A percentile compares a stretch with the other conserved stretches of the same genome.
Conservation (phyloP, 2,329 filamentous ascomycete genomes). For the Trichoderma harzianum region DNA sequence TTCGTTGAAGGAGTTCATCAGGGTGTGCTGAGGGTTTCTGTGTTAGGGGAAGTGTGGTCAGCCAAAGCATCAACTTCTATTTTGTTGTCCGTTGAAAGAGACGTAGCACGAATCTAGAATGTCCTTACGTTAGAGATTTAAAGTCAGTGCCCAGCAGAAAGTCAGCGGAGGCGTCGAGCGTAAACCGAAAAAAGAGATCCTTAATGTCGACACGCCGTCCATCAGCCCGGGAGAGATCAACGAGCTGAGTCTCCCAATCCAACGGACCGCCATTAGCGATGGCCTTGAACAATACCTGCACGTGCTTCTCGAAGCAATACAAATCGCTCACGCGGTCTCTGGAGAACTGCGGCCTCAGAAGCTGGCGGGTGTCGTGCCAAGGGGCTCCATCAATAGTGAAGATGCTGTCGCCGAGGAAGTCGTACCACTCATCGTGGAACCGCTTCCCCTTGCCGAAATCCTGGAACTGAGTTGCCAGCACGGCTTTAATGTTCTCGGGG, state of each 20-base stretch:
- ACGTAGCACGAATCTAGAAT: neutral
- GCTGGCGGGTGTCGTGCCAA: slow-evolving; percentile 78
- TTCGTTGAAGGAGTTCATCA: slow-evolving; percentile 75
- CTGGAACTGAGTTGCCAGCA: slow-evolving; percentile 77
- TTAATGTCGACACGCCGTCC: slow-evolving; percentile 64
- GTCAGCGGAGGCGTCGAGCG: slow-evolving; percentile 80
- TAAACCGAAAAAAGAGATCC: slow-evolving; percentile 79
- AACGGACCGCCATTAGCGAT: slow-evolving; percentile 58
- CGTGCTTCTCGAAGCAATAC: slow-evolving; percentile 75
- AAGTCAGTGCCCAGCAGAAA: slow-evolving; percentile 80
- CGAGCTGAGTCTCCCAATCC: slow-evolving; percentile 58
- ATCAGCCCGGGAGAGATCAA: slow-evolving; percentile 61
- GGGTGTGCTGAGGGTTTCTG: slow-evolving; percentile 59
- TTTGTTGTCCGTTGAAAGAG: neutral
- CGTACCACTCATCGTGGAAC: slow-evolving; percentile 73
- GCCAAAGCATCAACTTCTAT: neutral
- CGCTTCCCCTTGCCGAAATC: slow-evolving; percentile 78
- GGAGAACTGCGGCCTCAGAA: slow-evolving; percentile 84
- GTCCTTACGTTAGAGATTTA: slow-evolving; percentile 50
- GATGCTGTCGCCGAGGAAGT: slow-evolving; percentile 71
- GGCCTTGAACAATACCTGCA: slow-evolving; percentile 67
- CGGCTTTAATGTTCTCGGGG: slow-evolving; percentile 84
- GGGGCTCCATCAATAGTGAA: slow-evolving; percentile 74
- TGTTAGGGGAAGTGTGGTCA: neutral
- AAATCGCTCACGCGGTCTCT: slow-evolving; percentile 80